phyloP scores from a whole-genome alignment of 164 flowering plant genomes.

The Amborella trichopoda region DNA sequence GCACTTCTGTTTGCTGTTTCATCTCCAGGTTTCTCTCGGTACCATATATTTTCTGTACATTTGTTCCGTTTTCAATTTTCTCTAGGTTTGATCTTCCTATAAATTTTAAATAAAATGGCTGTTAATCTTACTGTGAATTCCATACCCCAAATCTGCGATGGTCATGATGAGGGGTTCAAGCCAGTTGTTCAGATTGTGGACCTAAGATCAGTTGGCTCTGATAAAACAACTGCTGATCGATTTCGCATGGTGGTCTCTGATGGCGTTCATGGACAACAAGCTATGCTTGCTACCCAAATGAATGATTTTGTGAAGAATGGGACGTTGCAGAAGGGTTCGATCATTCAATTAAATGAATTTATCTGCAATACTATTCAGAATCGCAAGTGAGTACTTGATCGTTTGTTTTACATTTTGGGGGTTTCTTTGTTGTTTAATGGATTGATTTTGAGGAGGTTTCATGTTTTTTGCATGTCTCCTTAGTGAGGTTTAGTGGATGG shows the following conservation, averaged over 20 bases:
- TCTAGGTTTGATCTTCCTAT: too few relatives aligned
- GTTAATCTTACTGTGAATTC: slow-evolving; percentile 12
- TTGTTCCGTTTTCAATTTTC: too few relatives aligned
- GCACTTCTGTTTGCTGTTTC: too few relatives aligned
- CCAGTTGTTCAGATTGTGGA: slow-evolving; percentile 19
- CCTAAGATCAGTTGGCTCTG: slow-evolving; percentile 10
- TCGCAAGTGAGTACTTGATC: slow-evolving; percentile 36
- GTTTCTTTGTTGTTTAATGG: slow-evolving; percentile 1
- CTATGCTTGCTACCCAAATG: slow-evolving; percentile 73
- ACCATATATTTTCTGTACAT: too few relatives aligned
- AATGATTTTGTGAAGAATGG: slow-evolving; percentile 43
- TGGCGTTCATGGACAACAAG: slow-evolving; percentile 50
- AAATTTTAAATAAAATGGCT: slow-evolving; percentile 12
- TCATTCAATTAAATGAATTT: slow-evolving; percentile 46
- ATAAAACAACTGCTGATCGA: slow-evolving; percentile 25
- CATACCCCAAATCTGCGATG: slow-evolving; percentile 13
- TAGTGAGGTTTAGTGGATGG: too few relatives aligned
- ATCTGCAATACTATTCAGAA: slow-evolving; percentile 49
- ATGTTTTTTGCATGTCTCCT: too few relatives aligned
- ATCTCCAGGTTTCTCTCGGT: too few relatives aligned
- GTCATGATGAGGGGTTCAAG: slow-evolving; percentile 9
- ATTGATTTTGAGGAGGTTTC: too few relatives aligned
- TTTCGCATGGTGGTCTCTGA: slow-evolving; percentile 66
- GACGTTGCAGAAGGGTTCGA: slow-evolving; percentile 49
- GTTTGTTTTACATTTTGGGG: neutral